These are phyloP conservation scores for Bretziella fagacearum DNA, from an alignment of 2,329 filamentous ascomycete genomes.

Conservation along the genomic window DNA sequence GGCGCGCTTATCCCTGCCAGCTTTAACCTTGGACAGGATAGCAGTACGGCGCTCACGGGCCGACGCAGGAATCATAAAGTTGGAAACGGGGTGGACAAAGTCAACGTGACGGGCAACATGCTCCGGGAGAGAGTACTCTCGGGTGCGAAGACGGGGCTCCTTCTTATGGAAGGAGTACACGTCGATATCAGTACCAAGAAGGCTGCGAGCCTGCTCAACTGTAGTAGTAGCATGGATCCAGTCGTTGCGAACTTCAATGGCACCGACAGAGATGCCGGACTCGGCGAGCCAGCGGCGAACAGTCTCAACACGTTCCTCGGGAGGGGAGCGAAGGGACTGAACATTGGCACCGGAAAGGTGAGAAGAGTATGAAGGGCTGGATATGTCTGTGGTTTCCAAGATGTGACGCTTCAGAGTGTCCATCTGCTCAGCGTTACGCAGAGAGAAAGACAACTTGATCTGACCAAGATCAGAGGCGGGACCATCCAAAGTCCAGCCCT, in stretches of 20 bases:
- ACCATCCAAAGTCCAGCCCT: conserved; percentile 13
- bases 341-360: conserved; percentile 25
- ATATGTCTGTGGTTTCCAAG: conserved; percentile 26
- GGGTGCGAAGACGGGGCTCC: conserved; percentile 27
- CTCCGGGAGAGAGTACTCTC: conserved; percentile 28
- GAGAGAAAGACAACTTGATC: conserved; percentile 14
- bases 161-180: conserved; percentile 27
- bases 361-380: conserved; percentile 28
- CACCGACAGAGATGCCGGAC: conserved; percentile 21
- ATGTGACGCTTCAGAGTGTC: conserved; percentile 12
- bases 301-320: conserved; percentile 20
- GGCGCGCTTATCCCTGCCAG: conserved; percentile 10
- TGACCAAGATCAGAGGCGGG: conserved; percentile 1
- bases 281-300: conserved; percentile 28
- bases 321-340: conserved; percentile 22
- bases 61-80: conserved; percentile 30
- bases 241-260: conserved; percentile 21
- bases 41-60: conserved; percentile 14
- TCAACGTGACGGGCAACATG: conserved; percentile 24
- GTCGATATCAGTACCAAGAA: conserved; percentile 24
- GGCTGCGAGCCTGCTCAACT: conserved; percentile 23
- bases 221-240: conserved; percentile 29
- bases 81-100: conserved; percentile 32
- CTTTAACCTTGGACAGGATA: conserved; percentile 17
- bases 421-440: conserved; percentile 14